Base-by-base conservation (phyloP, 495 filamentous ascomycete species). In the Neurospora terricola region DNA sequence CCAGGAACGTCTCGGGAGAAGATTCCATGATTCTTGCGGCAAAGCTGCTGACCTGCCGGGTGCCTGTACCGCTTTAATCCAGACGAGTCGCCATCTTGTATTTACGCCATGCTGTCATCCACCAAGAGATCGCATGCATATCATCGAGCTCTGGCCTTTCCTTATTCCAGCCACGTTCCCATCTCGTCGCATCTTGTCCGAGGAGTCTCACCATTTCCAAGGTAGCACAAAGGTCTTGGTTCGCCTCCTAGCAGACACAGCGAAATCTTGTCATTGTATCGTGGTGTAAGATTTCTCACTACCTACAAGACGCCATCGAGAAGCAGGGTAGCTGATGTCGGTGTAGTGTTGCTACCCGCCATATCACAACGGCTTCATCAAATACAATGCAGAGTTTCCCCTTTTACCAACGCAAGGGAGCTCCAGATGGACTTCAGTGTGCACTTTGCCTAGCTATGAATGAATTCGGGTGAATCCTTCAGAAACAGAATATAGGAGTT, bases 41-140 rank as follows among this genome's bases (percentile, higher is more conserved):
- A 66, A 66, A 66, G 54, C 27, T 66, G 54, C 27, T 66, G 54
- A 66, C 27, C 54, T 18, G 54, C 54, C 54, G 54, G 5, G 54
- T 66, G 54, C 54, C 54, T 30, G 27, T 66, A 8, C 27, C 54
- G 54, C 54, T 2, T 66, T 8, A 66, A 30, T 66, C 27, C 8
- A 66, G 54, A 27, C 77, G 62, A 75, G 73, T 80, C 72, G 75
- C 69, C 77, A 74, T 73, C 73, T 54, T 72, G 69, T 21, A 39
- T 70, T 45, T 37, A 69, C 71, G 66, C 69, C 54, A 71, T 62
- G 72, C 72, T 72, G 69, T 39, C 74, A 76, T 73, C 74, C 72
- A 71, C 69, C 45, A 43, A 69, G 70, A 34, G 69, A 48, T 73
- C 39, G 69, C 62, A 74, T 79, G 77, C 73, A 72, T 71, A 72